Conservation (phyloP, 148 eudicot genomes). For the Arbutus unedo region DNA sequence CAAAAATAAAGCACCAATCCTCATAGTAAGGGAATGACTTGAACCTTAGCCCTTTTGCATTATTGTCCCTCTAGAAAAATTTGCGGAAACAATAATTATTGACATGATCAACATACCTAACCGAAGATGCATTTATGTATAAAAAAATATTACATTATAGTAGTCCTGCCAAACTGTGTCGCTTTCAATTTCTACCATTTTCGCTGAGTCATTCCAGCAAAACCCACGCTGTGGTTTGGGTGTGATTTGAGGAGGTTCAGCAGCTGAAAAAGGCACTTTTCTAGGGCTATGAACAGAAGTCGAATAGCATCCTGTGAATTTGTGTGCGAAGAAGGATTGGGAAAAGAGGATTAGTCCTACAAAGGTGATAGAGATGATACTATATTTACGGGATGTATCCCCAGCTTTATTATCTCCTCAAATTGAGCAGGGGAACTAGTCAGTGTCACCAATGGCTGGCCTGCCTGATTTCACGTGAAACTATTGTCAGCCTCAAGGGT, state of each 20-base stretch:
- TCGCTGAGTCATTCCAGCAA: no score
- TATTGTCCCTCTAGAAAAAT: no score
- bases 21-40: no score
- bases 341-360: background rate
- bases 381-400: background rate
- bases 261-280: background rate
- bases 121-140: no score
- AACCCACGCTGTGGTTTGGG: background rate
- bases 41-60: no score
- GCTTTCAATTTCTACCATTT: no score
- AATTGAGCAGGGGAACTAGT: background rate
- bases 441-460: conserved; percentile 5
- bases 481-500: background rate
- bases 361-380: background rate
- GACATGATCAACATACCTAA: no score
- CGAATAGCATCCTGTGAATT: background rate
- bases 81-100: no score
- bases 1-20: no score
- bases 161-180: no score
- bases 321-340: background rate
- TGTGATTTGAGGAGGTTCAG: background rate
- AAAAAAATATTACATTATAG: no score
- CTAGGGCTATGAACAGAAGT: background rate
- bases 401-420: background rate
- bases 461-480: background rate